Evolutionary conservation across 306 rosid genomes (phyloP), one percentile per base, ranked within the genome.

Genomic region (Fagus crenata): DNA sequence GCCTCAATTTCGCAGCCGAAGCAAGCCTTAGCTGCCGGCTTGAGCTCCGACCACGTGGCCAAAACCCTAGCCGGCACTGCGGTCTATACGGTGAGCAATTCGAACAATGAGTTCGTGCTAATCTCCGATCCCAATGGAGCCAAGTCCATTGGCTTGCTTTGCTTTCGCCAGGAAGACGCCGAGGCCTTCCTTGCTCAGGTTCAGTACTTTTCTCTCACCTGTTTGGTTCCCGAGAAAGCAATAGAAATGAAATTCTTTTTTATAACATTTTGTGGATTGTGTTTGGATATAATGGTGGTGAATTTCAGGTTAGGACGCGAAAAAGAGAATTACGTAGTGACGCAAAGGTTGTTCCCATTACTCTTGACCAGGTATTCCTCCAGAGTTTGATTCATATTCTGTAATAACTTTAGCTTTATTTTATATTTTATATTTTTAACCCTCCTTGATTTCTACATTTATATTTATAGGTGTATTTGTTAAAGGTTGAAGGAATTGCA

Each of bases 401-500:
- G 13, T 67, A 73, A 53, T 60, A 22, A 13, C 18, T 71, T 51
- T 79, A 69, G 55, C 28, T 22, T 22, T 22, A 22, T 22, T 22
- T 22, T 22, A 22, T 22, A 22, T 22, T 22, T 22, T 22, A 22
- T 22, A 31, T 70, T 56, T 31, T 46, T 43, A 37, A 13, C 32
- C 77, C 67, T n/a, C 69, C 28, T 64, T 51, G 28, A 22, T 59
- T 74, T 42, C 55, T 43, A 31, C 75, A 31, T 22, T 22, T 22
- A 22, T 22, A 74, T 9, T 65, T 60, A 43, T 69, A 95, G 98
- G 97, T 92, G 5, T 95, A 95, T 83, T 83, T 95, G 98, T 81
- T 95, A 83, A 95, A 95, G 92, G 98, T 95, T 17, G 98, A 95
- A 90, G 98, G 98, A 76, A 95, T 95, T 85, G 96, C 99, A 28